Percentiles rank a stretch among this genome's conserved stretches.
phyloP scores from a whole-genome alignment of 2,329 filamentous ascomycete genomes.

The Pseudopyricularia cyperi region DNA sequence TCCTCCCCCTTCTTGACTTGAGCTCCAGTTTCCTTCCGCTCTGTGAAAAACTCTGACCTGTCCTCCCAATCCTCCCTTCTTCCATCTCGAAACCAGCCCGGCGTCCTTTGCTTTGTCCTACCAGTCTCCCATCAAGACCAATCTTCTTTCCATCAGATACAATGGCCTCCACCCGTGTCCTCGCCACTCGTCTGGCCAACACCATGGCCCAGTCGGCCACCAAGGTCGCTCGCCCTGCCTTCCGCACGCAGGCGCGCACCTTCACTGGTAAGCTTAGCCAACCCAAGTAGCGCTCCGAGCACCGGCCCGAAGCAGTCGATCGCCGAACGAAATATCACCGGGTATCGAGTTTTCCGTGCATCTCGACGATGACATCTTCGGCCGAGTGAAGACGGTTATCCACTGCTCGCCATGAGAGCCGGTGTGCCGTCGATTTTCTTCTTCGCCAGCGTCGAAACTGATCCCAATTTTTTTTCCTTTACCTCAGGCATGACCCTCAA shows the following conservation, averaged over 20 bases:
- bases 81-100: conserved; percentile 1
- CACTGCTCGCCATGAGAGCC: not conserved
- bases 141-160: conserved; percentile 44
- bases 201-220: conserved; percentile 62
- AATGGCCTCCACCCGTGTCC: conserved; percentile 70
- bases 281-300: not conserved
- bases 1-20: conserved; percentile 10
- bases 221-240: conserved; percentile 67
- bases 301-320: not conserved
- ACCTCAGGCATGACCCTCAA: conserved; percentile 31
- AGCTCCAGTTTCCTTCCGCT: conserved; percentile 9
- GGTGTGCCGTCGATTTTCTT: conserved; percentile 1
- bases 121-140: conserved; percentile 19
- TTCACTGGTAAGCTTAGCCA: conserved; percentile 48
- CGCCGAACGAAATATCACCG: not conserved
- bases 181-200: conserved; percentile 65
- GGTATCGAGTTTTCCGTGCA: conserved; percentile 12
- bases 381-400: not conserved
- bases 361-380: not conserved
- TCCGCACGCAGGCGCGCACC: conserved; percentile 61
- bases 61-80: conserved; percentile 8
- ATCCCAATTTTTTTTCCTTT: conserved; percentile 5
- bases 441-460: conserved; percentile 5
- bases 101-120: conserved; percentile 23
- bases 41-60: conserved; percentile 14